Evolutionary conservation across 2,329 filamentous ascomycete species (phyloP).

Genomic region (Exophiala xenobiotica): DNA sequence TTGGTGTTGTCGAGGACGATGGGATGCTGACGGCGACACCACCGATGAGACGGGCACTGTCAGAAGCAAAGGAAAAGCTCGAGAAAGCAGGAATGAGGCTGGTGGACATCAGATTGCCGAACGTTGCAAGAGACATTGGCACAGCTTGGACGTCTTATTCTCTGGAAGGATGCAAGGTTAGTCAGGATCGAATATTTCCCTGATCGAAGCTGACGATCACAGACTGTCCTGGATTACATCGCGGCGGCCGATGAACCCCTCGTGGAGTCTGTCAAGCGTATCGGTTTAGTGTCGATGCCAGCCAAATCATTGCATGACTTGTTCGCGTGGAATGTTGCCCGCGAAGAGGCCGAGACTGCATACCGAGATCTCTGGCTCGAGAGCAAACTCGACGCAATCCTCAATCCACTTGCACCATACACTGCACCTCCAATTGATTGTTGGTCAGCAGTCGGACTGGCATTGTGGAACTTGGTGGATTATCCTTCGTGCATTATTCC

Average conservation of each 20-base stretch:
- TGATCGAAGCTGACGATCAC: no score
- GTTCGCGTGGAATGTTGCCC: constrained; percentile 13
- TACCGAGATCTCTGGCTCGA: constrained; percentile 18
- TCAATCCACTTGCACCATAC: constrained; percentile 63
- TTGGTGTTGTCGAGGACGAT: constrained; percentile 43
- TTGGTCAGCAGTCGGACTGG: constrained; percentile 60
- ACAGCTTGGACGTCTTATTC: constrained; percentile 7
- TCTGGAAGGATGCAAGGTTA: constrained; percentile 7
- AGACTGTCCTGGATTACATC: constrained; percentile 10
- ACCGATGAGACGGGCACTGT: constrained; percentile 39
- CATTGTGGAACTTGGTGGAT: constrained; percentile 61
- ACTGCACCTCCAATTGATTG: constrained; percentile 60
- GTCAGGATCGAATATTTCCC: no score
- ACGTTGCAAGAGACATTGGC: constrained; percentile 1
- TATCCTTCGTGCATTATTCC: constrained; percentile 59
- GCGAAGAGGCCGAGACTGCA: constrained; percentile 6
- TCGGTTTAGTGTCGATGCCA: constrained; percentile 7
- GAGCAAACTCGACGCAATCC: constrained; percentile 57
- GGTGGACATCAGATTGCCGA: constrained; percentile 38
- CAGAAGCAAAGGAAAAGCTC: constrained; percentile 39
- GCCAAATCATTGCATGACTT: constrained; percentile 9
- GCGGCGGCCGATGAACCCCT: constrained; percentile 5
- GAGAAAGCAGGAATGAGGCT: constrained; percentile 45
- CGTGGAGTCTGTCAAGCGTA: constrained; percentile 9
- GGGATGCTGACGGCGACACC: constrained; percentile 38